Evolutionary conservation across 139 green algal genomes (phyloP), one percentile per base, ranked within the genome.

Genomic region (Astrephomene gubernaculifera): DNA sequence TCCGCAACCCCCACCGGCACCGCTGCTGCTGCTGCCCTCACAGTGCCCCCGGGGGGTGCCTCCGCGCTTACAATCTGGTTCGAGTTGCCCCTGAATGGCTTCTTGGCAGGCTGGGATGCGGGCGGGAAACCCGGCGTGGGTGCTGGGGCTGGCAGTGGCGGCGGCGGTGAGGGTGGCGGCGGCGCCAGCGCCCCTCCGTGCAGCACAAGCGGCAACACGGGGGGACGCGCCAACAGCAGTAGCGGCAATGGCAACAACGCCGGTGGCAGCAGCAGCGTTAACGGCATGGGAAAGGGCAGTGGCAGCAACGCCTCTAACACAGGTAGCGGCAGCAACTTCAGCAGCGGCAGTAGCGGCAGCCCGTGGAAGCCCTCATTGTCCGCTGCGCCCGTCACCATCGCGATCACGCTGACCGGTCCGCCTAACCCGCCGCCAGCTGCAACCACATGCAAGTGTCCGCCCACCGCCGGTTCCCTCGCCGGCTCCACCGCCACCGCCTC

Each of bases 61-160:
- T 9, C 39, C 0, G 54, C 57, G 17, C 24, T 82, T 4, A 82
- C 75, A 17, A 2, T 82, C 12, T 82, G 75, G 75, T 60, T 71
- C 27, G 57, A 71, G 2, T 35, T 53, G 36, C 38, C 35, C 22
- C 10, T 29, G 41, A 24, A 22, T 12, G 70, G 38, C 10, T 7
- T 17, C n/a, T 35, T 17, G 3, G 35, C 21, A 8, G 19, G 4
- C 7, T 19, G 12, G 12, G 7, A 72, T 9, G 12, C 10, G 3
- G 45, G 2, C 9, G 29, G 9, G 2, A 45, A 35, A 5, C 35
- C 65, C 65, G 65, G 10, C 35, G 4, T 31, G 29, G 27, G 4
- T 21, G 39, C 61, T 21, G n/a, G 22, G 12, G 54, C 12, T 5
- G 17, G 22, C 5, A 65, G n/a, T 24, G 17, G 17, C 10, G 17